Base-by-base conservation (phyloP, 345 rosid species). In the Aquilaria sinensis region DNA sequence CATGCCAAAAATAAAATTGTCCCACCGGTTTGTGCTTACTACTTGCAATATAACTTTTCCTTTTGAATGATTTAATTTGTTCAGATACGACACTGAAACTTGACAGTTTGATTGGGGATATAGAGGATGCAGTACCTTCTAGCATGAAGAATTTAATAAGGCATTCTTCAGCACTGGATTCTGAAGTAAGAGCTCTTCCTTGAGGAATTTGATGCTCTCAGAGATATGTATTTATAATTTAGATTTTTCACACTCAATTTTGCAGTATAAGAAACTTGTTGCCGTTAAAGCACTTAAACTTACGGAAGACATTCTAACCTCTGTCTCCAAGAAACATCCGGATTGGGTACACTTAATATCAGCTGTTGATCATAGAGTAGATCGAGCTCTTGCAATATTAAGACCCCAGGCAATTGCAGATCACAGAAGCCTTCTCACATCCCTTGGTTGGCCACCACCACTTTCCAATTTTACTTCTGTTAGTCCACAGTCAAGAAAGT, bases 381-480 rank as follows among this genome's bases (percentile, higher is more conserved):
- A 94, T 81, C 81, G 96, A 66, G 87, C 96, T 67, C 81, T 94
- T 46, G 95, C 99, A 43, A 77, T 85, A 63, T 61, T 93, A 69
- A 77, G 97, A 78, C 99, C 97, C 53, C 99, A 90, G 62, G 97
- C 90, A 63, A 77, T 90, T 66, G 92, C 96, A 32, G 96, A 94
- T 74, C 85, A 90, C 61, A 81, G 96, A 45, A 65, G 82, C 16
- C 83, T 90, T 80, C 91, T 94, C 64, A 45, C 87, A 57, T 88
- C 96, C 64, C 84, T 94, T 61, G 83, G 91, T 63, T 90, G 99
- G 99, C 99, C 99, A 53, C 97, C 93, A 4, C 86, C 81, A 41
- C 88, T 90, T 77, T 81, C 90, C 60, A 69, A 76, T 50, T 65
- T 77, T 70, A 77, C 80, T 76, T 87, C 88, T 53, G 62, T 78